Conservation (phyloP, 208 protist genomes). For the Trypanosoma avium region DNA sequence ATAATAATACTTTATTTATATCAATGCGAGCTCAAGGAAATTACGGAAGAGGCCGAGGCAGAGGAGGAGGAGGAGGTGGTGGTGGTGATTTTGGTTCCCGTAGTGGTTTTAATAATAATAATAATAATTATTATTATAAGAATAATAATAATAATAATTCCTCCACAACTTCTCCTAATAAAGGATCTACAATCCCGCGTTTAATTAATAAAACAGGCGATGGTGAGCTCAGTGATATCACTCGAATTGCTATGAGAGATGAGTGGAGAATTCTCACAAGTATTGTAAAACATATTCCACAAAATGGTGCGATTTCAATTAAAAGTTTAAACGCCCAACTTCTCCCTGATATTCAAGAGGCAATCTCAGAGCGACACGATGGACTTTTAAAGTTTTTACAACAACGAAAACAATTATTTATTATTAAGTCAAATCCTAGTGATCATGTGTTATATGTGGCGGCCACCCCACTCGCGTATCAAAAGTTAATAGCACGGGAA, state of each 20-base stretch:
- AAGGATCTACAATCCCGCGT: not conserved
- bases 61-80: constrained; percentile 16
- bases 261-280: constrained; percentile 53
- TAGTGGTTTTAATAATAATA: constrained; percentile 2
- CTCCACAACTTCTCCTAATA: not conserved
- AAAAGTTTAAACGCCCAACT: constrained; percentile 67
- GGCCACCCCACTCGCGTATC: constrained; percentile 53
- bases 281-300: constrained; percentile 56
- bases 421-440: constrained; percentile 42
- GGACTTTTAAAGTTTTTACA: constrained; percentile 70
- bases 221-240: constrained; percentile 50
- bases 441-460: constrained; percentile 68
- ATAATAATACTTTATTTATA: not conserved
- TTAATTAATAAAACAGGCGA: constrained; percentile 53
- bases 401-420: constrained; percentile 76
- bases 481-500: constrained; percentile 52
- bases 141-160: not conserved
- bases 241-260: constrained; percentile 66
- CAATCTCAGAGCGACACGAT: constrained; percentile 69
- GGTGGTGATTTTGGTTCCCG: not conserved
- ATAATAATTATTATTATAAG: not conserved
- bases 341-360: constrained; percentile 59
- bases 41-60: constrained; percentile 16
- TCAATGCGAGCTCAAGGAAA: constrained; percentile 13
- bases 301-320: constrained; percentile 57